These are phyloP conservation scores for Eremomyces bilateralis DNA, from an alignment of 495 filamentous ascomycete species.

Conservation along the genomic window DNA sequence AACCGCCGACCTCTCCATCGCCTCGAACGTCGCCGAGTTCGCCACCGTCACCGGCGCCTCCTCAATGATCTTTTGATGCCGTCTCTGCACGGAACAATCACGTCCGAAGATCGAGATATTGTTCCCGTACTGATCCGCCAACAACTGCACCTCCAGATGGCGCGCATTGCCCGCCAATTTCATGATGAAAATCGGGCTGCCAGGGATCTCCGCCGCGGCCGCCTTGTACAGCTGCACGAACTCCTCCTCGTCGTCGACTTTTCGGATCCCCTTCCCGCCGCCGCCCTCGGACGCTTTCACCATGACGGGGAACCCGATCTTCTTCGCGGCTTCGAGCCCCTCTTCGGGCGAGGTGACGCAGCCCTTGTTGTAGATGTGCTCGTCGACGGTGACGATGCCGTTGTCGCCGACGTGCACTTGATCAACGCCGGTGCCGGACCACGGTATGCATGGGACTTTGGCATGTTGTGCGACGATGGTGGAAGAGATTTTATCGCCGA, in stretches of 20 bases:
- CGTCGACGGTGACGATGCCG: constrained; percentile 80
- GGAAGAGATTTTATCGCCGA: constrained; percentile 98
- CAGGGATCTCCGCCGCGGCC: constrained; percentile 93
- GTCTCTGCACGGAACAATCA: constrained; percentile 96
- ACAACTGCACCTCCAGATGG: constrained; percentile 90
- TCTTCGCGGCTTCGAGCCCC: constrained; percentile 61
- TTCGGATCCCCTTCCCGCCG: constrained; percentile 98
- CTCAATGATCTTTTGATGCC: constrained; percentile 99
- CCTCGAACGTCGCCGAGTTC: constrained; percentile 65
- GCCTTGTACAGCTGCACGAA: constrained; percentile 80
- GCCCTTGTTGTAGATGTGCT: constrained; percentile 71
- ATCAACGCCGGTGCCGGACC: constrained; percentile 85
- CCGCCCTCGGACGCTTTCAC: constrained; percentile 99
- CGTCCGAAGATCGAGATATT: constrained; percentile 96
- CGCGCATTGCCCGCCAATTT: constrained; percentile 92
- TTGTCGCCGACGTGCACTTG: constrained; percentile 54
- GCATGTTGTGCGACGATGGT: constrained; percentile 98
- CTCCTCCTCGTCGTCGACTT: constrained; percentile 67
- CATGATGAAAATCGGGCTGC: constrained; percentile 99
- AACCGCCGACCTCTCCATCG: constrained; percentile 93
- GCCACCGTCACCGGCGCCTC: constrained; percentile 96
- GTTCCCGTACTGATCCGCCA: constrained; percentile 98
- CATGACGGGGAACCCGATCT: constrained; percentile 98
- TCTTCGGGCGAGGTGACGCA: constrained; percentile 78
- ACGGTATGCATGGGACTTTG: constrained; percentile 91